These are phyloP conservation scores for Epichloe sibirici DNA, from an alignment of 2,329 filamentous ascomycete species.

Conservation along the genomic window DNA sequence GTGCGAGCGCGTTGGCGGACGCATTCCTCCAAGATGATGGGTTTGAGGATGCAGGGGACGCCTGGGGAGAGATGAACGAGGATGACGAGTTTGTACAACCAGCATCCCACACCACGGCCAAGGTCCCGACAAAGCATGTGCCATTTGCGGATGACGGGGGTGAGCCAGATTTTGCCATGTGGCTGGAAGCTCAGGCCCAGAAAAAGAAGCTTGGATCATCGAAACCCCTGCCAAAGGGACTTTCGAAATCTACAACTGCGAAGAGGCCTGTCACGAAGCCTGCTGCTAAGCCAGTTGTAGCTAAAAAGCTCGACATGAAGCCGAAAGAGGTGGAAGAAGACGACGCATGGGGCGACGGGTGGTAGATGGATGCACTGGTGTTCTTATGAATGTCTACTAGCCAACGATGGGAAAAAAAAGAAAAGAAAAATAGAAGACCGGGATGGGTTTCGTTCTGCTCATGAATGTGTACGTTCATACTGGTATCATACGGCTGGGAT, in stretches of 20 bases:
- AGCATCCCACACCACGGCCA: conserved; percentile 10
- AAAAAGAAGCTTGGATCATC: conserved; percentile 55
- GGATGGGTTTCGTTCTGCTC: neutral
- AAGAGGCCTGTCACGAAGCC: conserved; percentile 34
- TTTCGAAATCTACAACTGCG: conserved; percentile 45
- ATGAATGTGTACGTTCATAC: neutral
- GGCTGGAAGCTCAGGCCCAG: conserved; percentile 76
- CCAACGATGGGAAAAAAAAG: neutral
- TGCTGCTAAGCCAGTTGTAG: conserved; percentile 27
- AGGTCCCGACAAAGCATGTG: conserved; percentile 25
- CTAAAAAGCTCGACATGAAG: conserved; percentile 59
- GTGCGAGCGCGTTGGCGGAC: conserved; percentile 29
- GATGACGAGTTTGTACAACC: conserved; percentile 31
- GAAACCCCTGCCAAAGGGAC: conserved; percentile 71
- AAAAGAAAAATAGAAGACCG: neutral
- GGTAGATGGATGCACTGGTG: conserved; percentile 26
- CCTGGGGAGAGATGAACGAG: conserved; percentile 63
- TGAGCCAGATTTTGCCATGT: conserved; percentile 87
- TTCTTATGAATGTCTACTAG: neutral
- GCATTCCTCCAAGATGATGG: conserved; percentile 43
- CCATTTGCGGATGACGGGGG: conserved; percentile 63
- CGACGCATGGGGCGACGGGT: conserved; percentile 55
- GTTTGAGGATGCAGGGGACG: conserved; percentile 53
- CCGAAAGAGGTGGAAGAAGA: conserved; percentile 48
- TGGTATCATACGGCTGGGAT: neutral